Base-by-base conservation (phyloP, 2,329 filamentous ascomycete genomes). In the Pseudogymnoascus sp. region DNA sequence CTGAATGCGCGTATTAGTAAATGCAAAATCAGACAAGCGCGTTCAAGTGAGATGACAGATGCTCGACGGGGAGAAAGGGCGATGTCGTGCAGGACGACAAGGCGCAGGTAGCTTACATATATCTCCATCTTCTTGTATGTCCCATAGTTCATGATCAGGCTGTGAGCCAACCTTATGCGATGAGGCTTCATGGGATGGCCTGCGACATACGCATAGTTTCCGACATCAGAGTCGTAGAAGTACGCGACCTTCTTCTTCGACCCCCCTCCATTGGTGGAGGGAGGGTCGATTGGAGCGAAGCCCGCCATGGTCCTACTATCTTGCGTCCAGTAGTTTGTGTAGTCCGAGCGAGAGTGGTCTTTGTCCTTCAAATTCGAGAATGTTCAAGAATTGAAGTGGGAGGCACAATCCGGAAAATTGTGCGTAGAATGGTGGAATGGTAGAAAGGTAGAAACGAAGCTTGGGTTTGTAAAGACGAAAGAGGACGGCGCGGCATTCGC, bases 161-260 rank as follows among this genome's bases (percentile, higher is more conserved):
- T 94, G 75, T 99, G 96, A 58, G 94, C 95, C 67, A 99, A 78
- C 17, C 92, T 91, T 70, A 99, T 87, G 21, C 94, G 88, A 83
- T 96, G 96, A 65, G 94, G 94, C 76, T 99, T 99, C 94, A 99
- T 99, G 41, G 94, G 94, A 79, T 99, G 94, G 17, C 91, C 92
- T 65, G 91, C 92, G 62, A 96, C 91, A 72, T 97, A 97, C 73
- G 93, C 92, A 79, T 97, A 97, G 76, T 97, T 97, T 66, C 93
- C 93, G 72, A 97, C 94, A 77, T 97, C 93, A 2, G 90, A 95
- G 73, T 97, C 93, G 81, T 97, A 97, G 76, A 97, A 97, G 78
- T 97, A 97, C 61, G 93, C 93, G 63, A 97, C 90, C 72, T 93
- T 91, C 77, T 94, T 96, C 73, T 83, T 82, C 68, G 79, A 77